A percentile compares a stretch with the other conserved stretches of the same genome.
phyloP scores from a whole-genome alignment of 2,329 filamentous ascomycete species.

The Metarhizium album region DNA sequence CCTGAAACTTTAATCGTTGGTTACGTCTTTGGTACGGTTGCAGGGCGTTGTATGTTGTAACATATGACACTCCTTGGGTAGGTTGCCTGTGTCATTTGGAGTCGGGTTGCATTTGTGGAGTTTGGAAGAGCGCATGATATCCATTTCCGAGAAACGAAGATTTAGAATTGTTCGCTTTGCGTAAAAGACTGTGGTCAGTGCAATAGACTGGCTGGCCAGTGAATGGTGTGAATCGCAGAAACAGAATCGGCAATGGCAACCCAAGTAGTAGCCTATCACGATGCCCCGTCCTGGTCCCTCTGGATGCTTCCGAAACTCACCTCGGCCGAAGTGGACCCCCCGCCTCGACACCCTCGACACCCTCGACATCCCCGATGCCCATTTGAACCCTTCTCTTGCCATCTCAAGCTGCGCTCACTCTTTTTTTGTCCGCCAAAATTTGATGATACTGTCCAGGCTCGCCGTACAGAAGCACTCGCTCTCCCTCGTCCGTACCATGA shows the following conservation, averaged over 20 bases:
- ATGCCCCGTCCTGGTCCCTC: too few species aligned
- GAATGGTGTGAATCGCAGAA: too few species aligned
- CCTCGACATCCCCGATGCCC: too few species aligned
- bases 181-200: too few species aligned
- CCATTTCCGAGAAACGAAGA: neutral
- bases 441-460: neutral
- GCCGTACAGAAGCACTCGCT: neutral
- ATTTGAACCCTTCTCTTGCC: neutral
- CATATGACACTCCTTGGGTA: neutral
- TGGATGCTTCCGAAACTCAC: neutral
- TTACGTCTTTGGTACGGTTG: neutral
- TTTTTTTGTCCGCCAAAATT: neutral
- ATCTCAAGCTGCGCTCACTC: too few species aligned
- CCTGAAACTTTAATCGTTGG: too few species aligned
- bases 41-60: neutral
- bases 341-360: neutral
- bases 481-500: constrained; percentile 20
- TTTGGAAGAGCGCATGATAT: constrained; percentile 3
- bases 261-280: too few species aligned
- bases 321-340: neutral
- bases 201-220: too few species aligned
- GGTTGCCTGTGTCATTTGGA: neutral
- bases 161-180: neutral
- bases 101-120: constrained; percentile 2
- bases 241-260: too few species aligned